These are phyloP conservation scores for Sarcodon sp. DNA, from an alignment of 768 basidiomycete species.

Conservation along the genomic window DNA sequence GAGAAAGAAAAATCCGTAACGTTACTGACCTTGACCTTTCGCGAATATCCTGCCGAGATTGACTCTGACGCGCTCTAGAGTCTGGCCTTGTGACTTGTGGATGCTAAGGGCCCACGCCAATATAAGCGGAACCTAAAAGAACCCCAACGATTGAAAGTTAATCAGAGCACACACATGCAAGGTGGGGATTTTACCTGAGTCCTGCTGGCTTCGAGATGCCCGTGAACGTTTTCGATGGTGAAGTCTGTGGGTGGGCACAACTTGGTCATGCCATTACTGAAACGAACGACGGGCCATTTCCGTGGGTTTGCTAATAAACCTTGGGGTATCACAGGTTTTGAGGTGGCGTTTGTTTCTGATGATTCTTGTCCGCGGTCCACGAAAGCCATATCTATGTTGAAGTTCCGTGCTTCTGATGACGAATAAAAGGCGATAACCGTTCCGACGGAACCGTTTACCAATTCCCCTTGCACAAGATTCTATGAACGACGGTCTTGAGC, in stretches of 20 bases:
- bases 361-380: slow-evolving; percentile 9
- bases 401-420: slow-evolving; percentile 25
- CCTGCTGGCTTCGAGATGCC: slow-evolving; percentile 44
- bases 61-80: slow-evolving; percentile 72
- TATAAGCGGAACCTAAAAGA: slow-evolving; percentile 37
- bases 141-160: not conserved
- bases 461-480: slow-evolving; percentile 55
- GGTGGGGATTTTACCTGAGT: slow-evolving; percentile 29
- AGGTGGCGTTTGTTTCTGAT: too few relatives aligned
- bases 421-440: slow-evolving; percentile 34
- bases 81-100: slow-evolving; percentile 89
- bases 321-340: not conserved
- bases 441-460: slow-evolving; percentile 66
- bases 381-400: slow-evolving; percentile 21
- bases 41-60: slow-evolving; percentile 70
- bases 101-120: slow-evolving; percentile 84
- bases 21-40: slow-evolving; percentile 52
- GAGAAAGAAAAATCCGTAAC: not conserved
- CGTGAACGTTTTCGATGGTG: slow-evolving; percentile 47
- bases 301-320: not conserved
- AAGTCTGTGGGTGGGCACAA: slow-evolving; percentile 47
- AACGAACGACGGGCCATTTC: slow-evolving; percentile 51
- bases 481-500: slow-evolving; percentile 11
- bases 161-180: not conserved
- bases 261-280: slow-evolving; percentile 31